Base-by-base conservation (phyloP, 2,329 filamentous ascomycete species). In the Phyllosticta capitalensis region DNA sequence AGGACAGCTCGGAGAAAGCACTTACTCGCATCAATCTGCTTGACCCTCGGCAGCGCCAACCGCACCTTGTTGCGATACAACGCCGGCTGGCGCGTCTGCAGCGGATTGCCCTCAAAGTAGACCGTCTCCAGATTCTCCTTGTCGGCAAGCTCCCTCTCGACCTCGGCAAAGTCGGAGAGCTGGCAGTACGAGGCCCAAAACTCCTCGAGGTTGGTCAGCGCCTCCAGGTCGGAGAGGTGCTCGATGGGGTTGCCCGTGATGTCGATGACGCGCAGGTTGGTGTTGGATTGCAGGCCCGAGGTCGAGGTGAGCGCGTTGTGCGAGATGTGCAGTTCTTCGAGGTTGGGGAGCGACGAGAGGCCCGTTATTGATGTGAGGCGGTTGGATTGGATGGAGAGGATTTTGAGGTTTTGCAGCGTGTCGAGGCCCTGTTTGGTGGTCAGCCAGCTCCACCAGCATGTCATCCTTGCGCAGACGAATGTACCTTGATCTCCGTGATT, bases 331-430 rank as follows among this genome's bases (percentile, higher is more conserved):
- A 99, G 81, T 74, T 99, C 94, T 74, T 96, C 90, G 0, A 99
- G 85, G 55, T 84, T 83, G 4, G 83, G 81, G 1, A 92, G 83
- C 9, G 83, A 78, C n/a, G 82, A 81, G 19, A 99, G 82, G 2
- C 90, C 90, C 10, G 84, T 79, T 17, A 99, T 82, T 64, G 85
- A 82, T 60, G 84, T 86, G 65, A 99, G 88, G 55, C 94, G 88
- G 78, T 99, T 99, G 49, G 91, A 94, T 75, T 97, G 94, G 67
- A 99, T 91, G 67, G 90, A 95, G 56, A 99, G 84, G 55, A 97
- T 89, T 63, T 87, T 87, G 52, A 99, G 82, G 66, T 89, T 92
- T 9, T 84, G 80, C 26, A 99, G 81, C 0, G 83, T 81, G n/a
- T 80, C 80, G 17, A 97, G 81, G 56, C 89, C 82, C 74, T 80